Conservation (phyloP, 352 stramenopile genomes). For the Pythium utonaiense region DNA sequence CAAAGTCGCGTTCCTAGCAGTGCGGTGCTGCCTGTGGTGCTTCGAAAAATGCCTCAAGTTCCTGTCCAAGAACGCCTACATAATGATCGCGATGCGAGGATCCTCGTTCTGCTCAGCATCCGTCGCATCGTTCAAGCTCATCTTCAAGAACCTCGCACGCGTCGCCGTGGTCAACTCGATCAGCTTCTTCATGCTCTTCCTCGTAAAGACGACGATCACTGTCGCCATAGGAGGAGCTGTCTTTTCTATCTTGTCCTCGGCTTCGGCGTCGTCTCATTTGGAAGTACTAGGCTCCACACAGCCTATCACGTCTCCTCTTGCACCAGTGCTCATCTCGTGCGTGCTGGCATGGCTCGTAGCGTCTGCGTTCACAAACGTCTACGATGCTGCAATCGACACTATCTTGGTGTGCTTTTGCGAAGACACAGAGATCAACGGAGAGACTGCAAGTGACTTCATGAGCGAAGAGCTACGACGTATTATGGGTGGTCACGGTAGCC, state of each 20-base stretch:
- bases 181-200: slow-evolving; percentile 91
- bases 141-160: slow-evolving; percentile 90
- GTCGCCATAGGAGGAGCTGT: slow-evolving; percentile 39
- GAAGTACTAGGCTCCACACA: slow-evolving; percentile 54
- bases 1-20: slow-evolving; percentile 73
- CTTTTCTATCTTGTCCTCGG: slow-evolving; percentile 42
- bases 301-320: slow-evolving; percentile 83
- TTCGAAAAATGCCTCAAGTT: slow-evolving; percentile 96
- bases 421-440: slow-evolving; percentile 73
- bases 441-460: slow-evolving; percentile 72
- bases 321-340: slow-evolving; percentile 85
- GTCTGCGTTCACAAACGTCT: slow-evolving; percentile 92
- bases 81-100: slow-evolving; percentile 82
- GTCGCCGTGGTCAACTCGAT: slow-evolving; percentile 90
- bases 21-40: slow-evolving; percentile 94
- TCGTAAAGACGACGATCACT: slow-evolving; percentile 90
- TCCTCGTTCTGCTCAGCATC: slow-evolving; percentile 85
- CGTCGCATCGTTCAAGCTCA: slow-evolving; percentile 92
- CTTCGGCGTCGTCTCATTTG: slow-evolving; percentile 32
- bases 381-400: slow-evolving; percentile 93
- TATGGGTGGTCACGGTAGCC: slow-evolving; percentile 43
- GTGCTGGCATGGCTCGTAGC: slow-evolving; percentile 89
- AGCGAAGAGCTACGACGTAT: slow-evolving; percentile 62
- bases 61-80: slow-evolving; percentile 96
- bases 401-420: slow-evolving; percentile 97